These are phyloP conservation scores for Chrysosporium keratinophilum DNA, from an alignment of 2,329 filamentous ascomycete species.

Conservation along the genomic window DNA sequence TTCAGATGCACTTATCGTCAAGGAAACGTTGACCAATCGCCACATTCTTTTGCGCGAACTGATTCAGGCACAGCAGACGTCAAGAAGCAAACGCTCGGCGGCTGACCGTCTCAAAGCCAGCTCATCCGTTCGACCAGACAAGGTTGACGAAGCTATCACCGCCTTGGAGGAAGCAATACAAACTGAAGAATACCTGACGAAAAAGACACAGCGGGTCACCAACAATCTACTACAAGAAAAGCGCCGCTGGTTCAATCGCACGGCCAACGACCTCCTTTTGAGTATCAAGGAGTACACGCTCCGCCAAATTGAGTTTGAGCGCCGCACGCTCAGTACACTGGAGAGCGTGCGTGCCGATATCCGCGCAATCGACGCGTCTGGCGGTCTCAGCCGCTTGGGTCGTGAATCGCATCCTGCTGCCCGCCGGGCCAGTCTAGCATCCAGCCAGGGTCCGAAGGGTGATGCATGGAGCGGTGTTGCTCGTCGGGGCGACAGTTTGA, in stretches of 20 bases:
- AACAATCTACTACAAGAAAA: constrained; percentile 80
- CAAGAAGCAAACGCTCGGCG: constrained; percentile 70
- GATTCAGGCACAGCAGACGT: constrained; percentile 76
- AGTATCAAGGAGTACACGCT: constrained; percentile 87
- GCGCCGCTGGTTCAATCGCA: constrained; percentile 80
- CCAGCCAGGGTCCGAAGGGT: constrained; percentile 92
- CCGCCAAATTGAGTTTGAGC: constrained; percentile 89
- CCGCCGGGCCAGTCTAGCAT: constrained; percentile 66
- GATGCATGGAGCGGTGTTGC: constrained; percentile 96
- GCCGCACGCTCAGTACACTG: constrained; percentile 81
- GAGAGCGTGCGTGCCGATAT: constrained; percentile 90
- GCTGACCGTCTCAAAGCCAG: constrained; percentile 81
- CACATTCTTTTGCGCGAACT: constrained; percentile 93
- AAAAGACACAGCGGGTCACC: constrained; percentile 83
- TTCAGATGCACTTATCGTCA: constrained; percentile 91
- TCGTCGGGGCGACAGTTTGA: constrained; percentile 65
- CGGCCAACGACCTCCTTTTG: constrained; percentile 68
- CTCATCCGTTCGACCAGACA: constrained; percentile 79
- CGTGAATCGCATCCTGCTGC: constrained; percentile 71
- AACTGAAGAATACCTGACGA: constrained; percentile 67
- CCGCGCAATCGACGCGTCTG: constrained; percentile 79
- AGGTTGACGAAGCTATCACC: constrained; percentile 94
- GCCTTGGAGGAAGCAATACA: constrained; percentile 77
- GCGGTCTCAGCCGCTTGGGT: constrained; percentile 79
- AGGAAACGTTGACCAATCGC: constrained; percentile 93